Evolutionary conservation across 768 basidiomycete species (phyloP).

Genomic region (Boletellus emodensis): DNA sequence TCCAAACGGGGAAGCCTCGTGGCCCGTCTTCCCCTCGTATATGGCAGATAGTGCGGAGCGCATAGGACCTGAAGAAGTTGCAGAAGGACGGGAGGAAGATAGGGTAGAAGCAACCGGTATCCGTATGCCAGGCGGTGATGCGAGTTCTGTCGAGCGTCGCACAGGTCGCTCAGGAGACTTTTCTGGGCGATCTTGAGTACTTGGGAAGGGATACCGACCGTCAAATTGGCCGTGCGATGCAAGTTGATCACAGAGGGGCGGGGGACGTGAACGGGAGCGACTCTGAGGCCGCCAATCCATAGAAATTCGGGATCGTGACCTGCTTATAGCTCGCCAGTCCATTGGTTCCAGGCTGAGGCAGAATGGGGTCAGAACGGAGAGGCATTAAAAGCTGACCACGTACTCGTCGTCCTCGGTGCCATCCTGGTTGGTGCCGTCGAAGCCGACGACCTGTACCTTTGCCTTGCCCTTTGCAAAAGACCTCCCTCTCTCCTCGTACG

Average conservation of each 20-base stretch:
- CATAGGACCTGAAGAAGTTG: conserved; percentile 35
- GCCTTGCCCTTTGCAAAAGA: conserved; percentile 78
- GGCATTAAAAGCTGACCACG: conserved; percentile 34
- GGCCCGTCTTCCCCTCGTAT: conserved; percentile 42
- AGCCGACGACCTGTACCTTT: conserved; percentile 74
- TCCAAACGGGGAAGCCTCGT: conserved; percentile 36
- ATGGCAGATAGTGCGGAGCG: conserved; percentile 45
- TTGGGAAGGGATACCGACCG: conserved; percentile 44
- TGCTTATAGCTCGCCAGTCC: conserved; percentile 92
- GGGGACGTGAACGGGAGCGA: conserved; percentile 74
- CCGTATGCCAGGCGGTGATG: conserved; percentile 31
- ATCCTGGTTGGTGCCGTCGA: conserved; percentile 74
- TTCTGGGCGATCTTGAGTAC: conserved; percentile 21
- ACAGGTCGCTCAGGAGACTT: conserved; percentile 27
- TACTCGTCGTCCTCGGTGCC: conserved; percentile 71
- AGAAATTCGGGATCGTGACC: conserved; percentile 83
- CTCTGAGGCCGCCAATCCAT: conserved; percentile 88
- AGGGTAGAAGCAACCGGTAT: conserved; percentile 42
- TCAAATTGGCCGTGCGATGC: conserved; percentile 36
- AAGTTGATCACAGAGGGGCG: conserved; percentile 53
- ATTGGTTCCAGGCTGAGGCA: conserved; percentile 54
- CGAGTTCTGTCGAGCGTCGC: conserved; percentile 19
- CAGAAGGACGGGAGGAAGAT: conserved; percentile 46
- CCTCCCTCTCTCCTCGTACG: conserved; percentile 59
- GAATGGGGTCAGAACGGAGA: conserved; percentile 22